Evolutionary conservation across 352 stramenopile species (phyloP).

Genomic region (Phytophthora idaei): DNA sequence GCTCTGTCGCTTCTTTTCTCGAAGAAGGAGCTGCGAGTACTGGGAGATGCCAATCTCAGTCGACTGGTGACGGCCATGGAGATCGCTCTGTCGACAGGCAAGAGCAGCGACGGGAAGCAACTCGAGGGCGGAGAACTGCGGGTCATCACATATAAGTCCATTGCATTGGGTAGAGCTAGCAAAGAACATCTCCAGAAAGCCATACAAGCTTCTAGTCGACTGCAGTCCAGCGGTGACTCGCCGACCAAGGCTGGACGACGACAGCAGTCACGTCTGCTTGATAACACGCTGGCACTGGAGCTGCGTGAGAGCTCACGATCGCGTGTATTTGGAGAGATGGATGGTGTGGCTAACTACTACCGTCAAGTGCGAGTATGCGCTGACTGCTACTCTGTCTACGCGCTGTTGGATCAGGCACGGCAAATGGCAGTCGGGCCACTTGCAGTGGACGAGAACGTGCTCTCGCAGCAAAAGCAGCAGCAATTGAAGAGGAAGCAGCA

Average conservation of each 20-base stretch:
- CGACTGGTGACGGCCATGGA: conserved; percentile 47
- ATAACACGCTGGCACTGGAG: conserved; percentile 56
- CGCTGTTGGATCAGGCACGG: conserved; percentile 77
- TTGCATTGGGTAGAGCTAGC: conserved; percentile 71
- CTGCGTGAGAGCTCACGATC: conserved; percentile 56
- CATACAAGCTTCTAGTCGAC: conserved; percentile 14
- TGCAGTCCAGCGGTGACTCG: conserved; percentile 5
- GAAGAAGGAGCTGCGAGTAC: conserved; percentile 42
- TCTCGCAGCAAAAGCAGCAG: conserved; percentile 33
- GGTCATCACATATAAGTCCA: conserved; percentile 81
- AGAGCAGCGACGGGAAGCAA: conserved; percentile 12
- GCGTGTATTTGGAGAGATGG: conserved; percentile 60
- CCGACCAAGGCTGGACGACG: conserved; percentile 15
- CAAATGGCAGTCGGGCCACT: conserved; percentile 33
- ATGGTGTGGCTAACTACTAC: conserved; percentile 79
- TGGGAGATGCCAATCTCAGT: conserved; percentile 46
- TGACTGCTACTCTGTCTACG: conserved; percentile 89
- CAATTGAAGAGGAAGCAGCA: conserved; percentile 27
- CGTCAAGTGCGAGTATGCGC: conserved; percentile 83
- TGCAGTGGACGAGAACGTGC: conserved; percentile 6
- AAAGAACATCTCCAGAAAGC: conserved; percentile 43
- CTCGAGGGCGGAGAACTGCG: conserved; percentile 37
- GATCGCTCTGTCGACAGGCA: conserved; percentile 32
- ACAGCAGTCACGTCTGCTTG: conserved; percentile 44
- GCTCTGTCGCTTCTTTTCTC: conserved; percentile 63